A percentile compares a stretch with the other conserved stretches of the same genome.
These are phyloP conservation scores for Aspergillus udagawae DNA, from an alignment of 2,329 filamentous ascomycete species.

Conservation along the genomic window DNA sequence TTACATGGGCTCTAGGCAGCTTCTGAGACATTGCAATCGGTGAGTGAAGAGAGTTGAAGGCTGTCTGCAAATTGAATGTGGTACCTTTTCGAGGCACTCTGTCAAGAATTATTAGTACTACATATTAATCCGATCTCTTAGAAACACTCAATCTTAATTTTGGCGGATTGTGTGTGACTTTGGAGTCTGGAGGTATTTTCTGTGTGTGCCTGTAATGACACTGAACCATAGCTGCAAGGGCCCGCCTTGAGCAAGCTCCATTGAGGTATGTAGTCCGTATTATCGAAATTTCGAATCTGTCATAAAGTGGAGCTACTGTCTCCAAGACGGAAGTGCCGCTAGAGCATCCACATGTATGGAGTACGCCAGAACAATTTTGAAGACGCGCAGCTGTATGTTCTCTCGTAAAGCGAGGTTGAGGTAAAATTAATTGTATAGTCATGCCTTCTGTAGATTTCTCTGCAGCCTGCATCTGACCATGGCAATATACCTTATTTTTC, in stretches of 20 bases:
- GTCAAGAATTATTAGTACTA: background rate
- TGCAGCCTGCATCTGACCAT: too few species aligned
- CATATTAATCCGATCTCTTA: background rate
- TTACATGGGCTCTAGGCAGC: background rate
- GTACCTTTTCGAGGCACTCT: background rate
- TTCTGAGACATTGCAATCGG: background rate
- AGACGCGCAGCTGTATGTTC: too few species aligned
- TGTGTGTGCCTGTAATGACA: background rate
- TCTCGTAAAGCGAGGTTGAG: too few species aligned
- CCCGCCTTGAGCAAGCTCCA: background rate
- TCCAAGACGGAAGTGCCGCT: background rate
- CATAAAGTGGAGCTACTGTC: background rate
- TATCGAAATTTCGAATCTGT: background rate
- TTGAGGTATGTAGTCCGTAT: background rate
- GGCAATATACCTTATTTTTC: too few species aligned
- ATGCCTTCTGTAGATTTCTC: too few species aligned
- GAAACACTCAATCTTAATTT: background rate
- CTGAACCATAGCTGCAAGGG: background rate
- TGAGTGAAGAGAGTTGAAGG: background rate
- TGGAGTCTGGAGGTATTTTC: background rate
- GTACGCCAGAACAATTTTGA: too few species aligned
- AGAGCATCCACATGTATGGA: too few species aligned
- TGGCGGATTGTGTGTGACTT: background rate
- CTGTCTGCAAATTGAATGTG: background rate
- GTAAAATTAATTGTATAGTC: too few species aligned